Percentiles rank a stretch among this genome's conserved stretches.
Evolutionary conservation across 2,329 filamentous ascomycete genomes (phyloP).

Genomic region (Myrmaecium sp.): DNA sequence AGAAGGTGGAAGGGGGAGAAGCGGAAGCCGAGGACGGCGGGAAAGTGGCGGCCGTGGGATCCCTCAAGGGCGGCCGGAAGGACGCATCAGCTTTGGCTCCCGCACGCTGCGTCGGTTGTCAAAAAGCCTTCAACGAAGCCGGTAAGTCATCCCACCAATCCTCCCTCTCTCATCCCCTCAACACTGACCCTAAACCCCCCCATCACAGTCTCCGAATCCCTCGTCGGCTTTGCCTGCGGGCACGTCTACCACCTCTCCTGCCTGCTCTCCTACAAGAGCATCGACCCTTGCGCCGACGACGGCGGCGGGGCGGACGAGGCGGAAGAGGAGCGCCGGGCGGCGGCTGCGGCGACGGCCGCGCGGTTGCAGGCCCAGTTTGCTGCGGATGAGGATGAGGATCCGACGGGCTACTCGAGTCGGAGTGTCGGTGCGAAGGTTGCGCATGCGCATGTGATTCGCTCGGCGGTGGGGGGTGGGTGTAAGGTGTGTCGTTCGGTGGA

Average conservation of each 20-base stretch:
- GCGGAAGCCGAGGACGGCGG: slow-evolving; percentile 6
- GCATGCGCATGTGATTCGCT: slow-evolving; percentile 60
- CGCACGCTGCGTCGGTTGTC: slow-evolving; percentile 23
- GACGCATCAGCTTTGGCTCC: slow-evolving; percentile 13
- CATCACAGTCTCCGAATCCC: slow-evolving; percentile 43
- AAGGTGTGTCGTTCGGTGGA: no score
- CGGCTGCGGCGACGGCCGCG: slow-evolving; percentile 25
- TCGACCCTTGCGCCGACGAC: no score
- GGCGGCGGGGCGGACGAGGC: no score
- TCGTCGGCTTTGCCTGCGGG: slow-evolving; percentile 67
- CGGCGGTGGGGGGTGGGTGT: slow-evolving; percentile 49
- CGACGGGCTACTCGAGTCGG: slow-evolving; percentile 30
- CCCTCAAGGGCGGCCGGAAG: neutral
- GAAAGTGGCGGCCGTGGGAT: slow-evolving; percentile 5
- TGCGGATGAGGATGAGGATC: slow-evolving; percentile 25
- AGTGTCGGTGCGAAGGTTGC: slow-evolving; percentile 78
- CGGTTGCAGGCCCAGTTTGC: slow-evolving; percentile 26
- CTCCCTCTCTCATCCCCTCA: slow-evolving; percentile 1
- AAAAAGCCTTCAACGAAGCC: slow-evolving; percentile 19
- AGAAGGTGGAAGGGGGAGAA: slow-evolving; percentile 7
- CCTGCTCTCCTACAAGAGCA: no score
- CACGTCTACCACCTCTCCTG: slow-evolving; percentile 69
- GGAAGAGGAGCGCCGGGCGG: no score
- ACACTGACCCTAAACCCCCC: neutral
- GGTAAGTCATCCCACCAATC: no score